Conservation (phyloP, 2,329 filamentous ascomycete species). For the Cladophialophora carrionii region DNA sequence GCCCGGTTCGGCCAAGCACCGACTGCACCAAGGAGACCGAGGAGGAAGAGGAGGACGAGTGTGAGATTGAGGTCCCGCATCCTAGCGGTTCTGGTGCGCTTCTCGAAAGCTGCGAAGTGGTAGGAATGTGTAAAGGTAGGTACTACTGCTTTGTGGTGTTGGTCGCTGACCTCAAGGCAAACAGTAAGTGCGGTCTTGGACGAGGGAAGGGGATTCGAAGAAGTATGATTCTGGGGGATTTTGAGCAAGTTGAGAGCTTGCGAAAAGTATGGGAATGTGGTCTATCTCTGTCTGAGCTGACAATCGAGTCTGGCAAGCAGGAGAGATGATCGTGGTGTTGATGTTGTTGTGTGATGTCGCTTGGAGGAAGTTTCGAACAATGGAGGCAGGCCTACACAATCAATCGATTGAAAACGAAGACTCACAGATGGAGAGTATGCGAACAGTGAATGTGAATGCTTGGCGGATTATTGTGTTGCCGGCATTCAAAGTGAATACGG, state of each 20-base stretch:
- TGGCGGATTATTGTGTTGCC: neutral
- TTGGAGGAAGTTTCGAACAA: neutral
- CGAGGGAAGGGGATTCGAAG: neutral
- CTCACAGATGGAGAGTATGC: neutral
- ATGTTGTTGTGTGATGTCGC: neutral
- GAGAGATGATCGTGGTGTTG: slow-evolving; percentile 1
- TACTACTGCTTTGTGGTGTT: neutral
- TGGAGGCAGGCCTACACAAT: neutral
- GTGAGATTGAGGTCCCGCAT: neutral
- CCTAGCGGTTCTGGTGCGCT: neutral
- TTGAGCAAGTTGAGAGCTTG: neutral
- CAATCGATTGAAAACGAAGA: neutral
- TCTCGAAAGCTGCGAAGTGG: neutral
- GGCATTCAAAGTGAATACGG: neutral
- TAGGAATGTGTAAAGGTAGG: neutral
- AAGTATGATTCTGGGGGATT: neutral
- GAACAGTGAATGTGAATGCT: neutral
- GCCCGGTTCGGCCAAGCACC: neutral
- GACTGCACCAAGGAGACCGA: neutral
- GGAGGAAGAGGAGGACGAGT: neutral
- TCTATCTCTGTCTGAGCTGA: neutral
- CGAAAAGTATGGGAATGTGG: neutral
- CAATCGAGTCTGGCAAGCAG: neutral
- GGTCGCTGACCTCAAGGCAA: neutral
- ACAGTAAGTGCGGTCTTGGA: neutral